Percentiles rank a stretch among this genome's conserved stretches.
Evolutionary conservation across 805 yeast species (phyloP).

Genomic region (Sugiyamaella marilandica): DNA sequence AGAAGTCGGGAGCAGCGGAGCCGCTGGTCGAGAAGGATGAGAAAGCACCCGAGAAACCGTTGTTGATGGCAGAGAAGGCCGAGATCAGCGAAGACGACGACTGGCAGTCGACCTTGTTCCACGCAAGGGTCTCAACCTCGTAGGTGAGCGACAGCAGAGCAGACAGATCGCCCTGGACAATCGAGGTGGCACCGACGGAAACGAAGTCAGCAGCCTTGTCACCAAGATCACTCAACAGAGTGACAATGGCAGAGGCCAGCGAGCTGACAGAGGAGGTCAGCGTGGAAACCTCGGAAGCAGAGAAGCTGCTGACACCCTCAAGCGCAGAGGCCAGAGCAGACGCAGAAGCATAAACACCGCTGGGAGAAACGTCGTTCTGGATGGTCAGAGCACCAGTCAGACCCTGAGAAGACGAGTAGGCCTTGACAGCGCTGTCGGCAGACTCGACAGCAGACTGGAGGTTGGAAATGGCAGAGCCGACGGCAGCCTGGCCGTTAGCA

Average conservation of each 20-base stretch:
- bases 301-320: constrained; percentile 12
- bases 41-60: background rate
- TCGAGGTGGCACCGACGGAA: constrained; percentile 20
- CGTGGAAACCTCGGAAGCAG: constrained; percentile 15
- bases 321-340: constrained; percentile 11
- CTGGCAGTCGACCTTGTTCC: background rate
- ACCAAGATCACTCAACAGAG: constrained; percentile 20
- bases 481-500: constrained; percentile 11
- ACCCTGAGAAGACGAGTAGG: constrained; percentile 19
- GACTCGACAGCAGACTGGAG: constrained; percentile 11
- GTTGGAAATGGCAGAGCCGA: constrained; percentile 8
- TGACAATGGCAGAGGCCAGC: constrained; percentile 10
- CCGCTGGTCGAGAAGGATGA: constrained; percentile 5
- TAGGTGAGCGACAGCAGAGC: constrained; percentile 7
- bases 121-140: constrained; percentile 8
- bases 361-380: constrained; percentile 23
- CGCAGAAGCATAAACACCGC: constrained; percentile 21
- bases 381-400: constrained; percentile 29
- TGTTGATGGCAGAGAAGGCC: constrained; percentile 5
- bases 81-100: background rate
- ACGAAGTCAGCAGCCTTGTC: constrained; percentile 26
- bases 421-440: constrained; percentile 13
- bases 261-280: constrained; percentile 10
- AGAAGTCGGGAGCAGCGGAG: constrained; percentile 3
- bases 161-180: constrained; percentile 14